These are phyloP conservation scores for Pythium monospermum DNA, from an alignment of 352 stramenopile genomes.

Conservation along the genomic window DNA sequence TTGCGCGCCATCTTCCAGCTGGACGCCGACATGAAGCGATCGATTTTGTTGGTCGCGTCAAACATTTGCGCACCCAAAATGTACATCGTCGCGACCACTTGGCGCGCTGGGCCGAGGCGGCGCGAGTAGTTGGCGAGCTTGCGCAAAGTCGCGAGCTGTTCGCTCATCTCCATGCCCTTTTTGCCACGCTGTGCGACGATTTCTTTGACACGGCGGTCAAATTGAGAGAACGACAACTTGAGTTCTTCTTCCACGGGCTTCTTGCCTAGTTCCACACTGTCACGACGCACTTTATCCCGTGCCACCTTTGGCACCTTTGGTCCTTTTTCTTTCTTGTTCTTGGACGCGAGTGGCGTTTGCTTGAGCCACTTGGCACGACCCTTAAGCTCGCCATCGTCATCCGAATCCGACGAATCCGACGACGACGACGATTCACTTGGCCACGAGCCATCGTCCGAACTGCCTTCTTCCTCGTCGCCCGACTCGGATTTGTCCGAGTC, in stretches of 20 bases:
- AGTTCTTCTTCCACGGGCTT: constrained; percentile 75
- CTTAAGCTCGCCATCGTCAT: constrained; percentile 90
- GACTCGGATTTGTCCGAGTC: constrained; percentile 29
- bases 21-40: constrained; percentile 74
- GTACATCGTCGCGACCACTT: constrained; percentile 79
- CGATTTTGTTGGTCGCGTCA: constrained; percentile 80
- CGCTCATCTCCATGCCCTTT: constrained; percentile 68
- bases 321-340: constrained; percentile 40
- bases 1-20: constrained; percentile 74
- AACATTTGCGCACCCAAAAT: constrained; percentile 78
- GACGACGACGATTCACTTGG: constrained; percentile 43
- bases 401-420: constrained; percentile 53
- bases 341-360: constrained; percentile 70
- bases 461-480: constrained; percentile 27
- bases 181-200: constrained; percentile 81
- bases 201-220: constrained; percentile 83
- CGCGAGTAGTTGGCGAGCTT: constrained; percentile 80
- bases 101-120: constrained; percentile 64
- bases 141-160: constrained; percentile 63
- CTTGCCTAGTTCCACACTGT: constrained; percentile 38
- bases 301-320: constrained; percentile 24
- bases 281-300: constrained; percentile 43
- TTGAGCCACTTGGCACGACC: constrained; percentile 96
- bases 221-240: constrained; percentile 72
- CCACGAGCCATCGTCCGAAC: constrained; percentile 28